These are phyloP conservation scores for Annulohypoxylon bovei DNA, from an alignment of 495 filamentous ascomycete genomes.

Conservation along the genomic window DNA sequence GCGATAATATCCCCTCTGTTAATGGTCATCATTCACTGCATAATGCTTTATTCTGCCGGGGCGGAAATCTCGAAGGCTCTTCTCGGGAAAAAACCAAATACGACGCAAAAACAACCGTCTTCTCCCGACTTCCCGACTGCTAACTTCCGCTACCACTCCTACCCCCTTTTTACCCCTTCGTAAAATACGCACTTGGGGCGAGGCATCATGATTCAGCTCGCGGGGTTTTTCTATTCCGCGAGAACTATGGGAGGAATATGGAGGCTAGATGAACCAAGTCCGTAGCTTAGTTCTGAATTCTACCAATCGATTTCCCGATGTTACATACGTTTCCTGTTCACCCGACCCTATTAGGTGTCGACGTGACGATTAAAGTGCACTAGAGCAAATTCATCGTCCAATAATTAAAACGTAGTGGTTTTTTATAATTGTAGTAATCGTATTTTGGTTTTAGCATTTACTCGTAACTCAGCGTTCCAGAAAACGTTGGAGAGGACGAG, in stretches of 20 bases:
- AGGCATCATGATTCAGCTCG: conserved; percentile 16
- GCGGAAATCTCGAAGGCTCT: background rate
- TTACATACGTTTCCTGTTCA: background rate
- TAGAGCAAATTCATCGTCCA: background rate
- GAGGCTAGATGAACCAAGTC: conserved; percentile 24
- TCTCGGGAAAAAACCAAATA: background rate
- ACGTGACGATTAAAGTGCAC: background rate
- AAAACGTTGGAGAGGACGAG: background rate
- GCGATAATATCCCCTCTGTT: conserved; percentile 27
- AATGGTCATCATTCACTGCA: conserved; percentile 33
- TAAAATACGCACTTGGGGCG: conserved; percentile 9
- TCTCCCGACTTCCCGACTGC: background rate
- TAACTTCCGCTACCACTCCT: background rate
- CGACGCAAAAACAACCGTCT: background rate
- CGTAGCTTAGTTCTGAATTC: conserved; percentile 36
- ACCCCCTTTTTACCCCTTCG: background rate
- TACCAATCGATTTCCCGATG: conserved; percentile 25
- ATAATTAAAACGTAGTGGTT: background rate
- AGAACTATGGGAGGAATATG: conserved; percentile 10
- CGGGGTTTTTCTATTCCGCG: conserved; percentile 4
- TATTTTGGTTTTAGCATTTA: background rate
- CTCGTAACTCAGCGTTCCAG: background rate
- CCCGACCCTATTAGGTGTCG: background rate
- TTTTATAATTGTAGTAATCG: background rate
- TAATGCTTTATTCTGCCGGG: conserved; percentile 19